Evolutionary conservation across 2,329 filamentous ascomycete species (phyloP), one percentile per base, ranked within the genome.

Genomic region (Microdochium bolleyi): DNA sequence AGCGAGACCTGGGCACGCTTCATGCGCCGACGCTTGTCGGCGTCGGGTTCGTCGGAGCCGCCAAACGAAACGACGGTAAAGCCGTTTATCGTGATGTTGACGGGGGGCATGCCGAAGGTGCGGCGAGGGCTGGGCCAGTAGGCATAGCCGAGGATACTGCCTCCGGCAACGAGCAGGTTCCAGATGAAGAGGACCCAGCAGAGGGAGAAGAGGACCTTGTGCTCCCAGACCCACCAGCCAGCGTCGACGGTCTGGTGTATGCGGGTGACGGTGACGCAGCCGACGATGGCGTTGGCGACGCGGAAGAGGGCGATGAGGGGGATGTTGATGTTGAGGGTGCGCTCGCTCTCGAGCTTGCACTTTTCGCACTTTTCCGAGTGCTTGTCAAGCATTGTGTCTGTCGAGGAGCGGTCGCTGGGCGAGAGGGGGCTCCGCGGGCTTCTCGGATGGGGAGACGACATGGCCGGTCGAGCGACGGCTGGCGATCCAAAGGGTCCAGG

Each of bases 211-310:
- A 63, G 54, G 22, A 63, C 57, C 52, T 60, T 59, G 52, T 63
- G 58, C 52, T 62, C 58, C 60, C 56, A 61, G 24, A 58, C 59
- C 60, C 59, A 62, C 60, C 60, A 62, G 30, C 56, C 60, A 9
- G 58, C 57, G 50, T 61, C 59, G 37, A 58, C 57, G 19, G 57
- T 55, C 10, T 60, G 60, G 52, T 63, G 61, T 8, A 62, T 53
- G n/a, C 60, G 57, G 14, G 61, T 53, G 14, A 62, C 58, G 4
- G 60, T 60, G 49, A 57, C 58, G n/a, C 61, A 50, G 46, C 56
- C 58, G 19, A 62, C 53, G 9, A 60, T 24, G 11, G 61, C 56
- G 38, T 56, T 61, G 52, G 61, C 53, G 14, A 58, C 55, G 21
- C 61, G 58, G 46, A 58, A 55, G 37, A 62, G 50, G 22, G 61